Base-by-base conservation (phyloP, 768 basidiomycete species). In the Amanita muscaria region DNA sequence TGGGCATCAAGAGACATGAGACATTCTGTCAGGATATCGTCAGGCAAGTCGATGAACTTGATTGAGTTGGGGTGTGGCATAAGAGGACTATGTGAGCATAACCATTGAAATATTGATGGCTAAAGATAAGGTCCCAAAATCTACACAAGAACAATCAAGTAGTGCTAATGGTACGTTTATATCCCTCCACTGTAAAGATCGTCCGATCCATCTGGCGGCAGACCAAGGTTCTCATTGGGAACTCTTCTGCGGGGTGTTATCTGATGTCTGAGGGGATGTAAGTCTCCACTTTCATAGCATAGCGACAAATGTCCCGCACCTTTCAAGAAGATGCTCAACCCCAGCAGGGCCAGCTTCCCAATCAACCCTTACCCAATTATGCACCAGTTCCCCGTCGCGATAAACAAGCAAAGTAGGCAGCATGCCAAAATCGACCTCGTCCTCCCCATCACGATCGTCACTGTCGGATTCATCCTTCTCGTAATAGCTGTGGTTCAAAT, bases 311-410 rank as follows among this genome's bases (percentile, higher is more conserved):
- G n/a, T n/a, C n/a, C 32, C 44, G 15, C 19, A 46, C 44, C 44
- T 22, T 25, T 46, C 44, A 9, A 46, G 30, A 14, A 46, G 44
- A 7, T 39, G 16, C 15, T 38, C 25, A 5, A 46, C 21, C 5
- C 44, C 36, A 22, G 29, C 5, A 25, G 64, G 56, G 10, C 79
- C 80, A 0, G 82, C 84, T 59, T 87, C 86, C 88, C 86, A 89
- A 58, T 90, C 87, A 3, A 89, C 86, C 19, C 88, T 71, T 7
- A 90, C 83, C 88, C 88, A 90, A 39, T 85, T 86, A 53, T 87
- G 76, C n/a, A 88, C 76, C n/a, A 90, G 74, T 49, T 87, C 77
- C 14, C 88, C 86, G 46, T 76, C 79, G 14, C 79, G 81, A 53
- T 89, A 89, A 3, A 85, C 83, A 10, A 88, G 70, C 56, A 88